These are phyloP conservation scores for Cutaneotrichosporon cavernicola DNA, from an alignment of 1,284 basidiomycete genomes.

Conservation along the genomic window DNA sequence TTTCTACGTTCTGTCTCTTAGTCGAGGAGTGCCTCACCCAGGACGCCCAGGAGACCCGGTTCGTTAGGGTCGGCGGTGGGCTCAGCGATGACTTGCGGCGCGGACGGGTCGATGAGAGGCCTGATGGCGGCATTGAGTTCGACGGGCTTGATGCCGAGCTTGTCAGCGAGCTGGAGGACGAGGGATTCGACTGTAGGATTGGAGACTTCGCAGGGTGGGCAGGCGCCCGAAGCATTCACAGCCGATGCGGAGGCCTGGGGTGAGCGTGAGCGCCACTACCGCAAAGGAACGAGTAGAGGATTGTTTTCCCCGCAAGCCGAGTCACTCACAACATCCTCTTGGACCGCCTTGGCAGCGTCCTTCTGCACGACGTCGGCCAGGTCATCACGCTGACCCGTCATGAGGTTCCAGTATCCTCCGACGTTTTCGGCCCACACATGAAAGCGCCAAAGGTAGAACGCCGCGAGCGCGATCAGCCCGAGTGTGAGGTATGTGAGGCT, in stretches of 20 bases:
- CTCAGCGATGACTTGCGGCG: slow-evolving; percentile 38
- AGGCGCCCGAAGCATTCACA: neutral
- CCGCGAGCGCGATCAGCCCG: slow-evolving; percentile 38
- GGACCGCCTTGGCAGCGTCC: neutral
- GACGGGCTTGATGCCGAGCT: slow-evolving; percentile 50
- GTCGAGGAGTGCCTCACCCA: slow-evolving; percentile 51
- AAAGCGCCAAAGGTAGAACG: slow-evolving; percentile 50
- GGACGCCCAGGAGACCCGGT: slow-evolving; percentile 39
- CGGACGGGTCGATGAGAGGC: slow-evolving; percentile 51
- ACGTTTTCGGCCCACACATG: slow-evolving; percentile 49
- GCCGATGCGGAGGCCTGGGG: neutral
- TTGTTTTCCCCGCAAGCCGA: too few relatives aligned
- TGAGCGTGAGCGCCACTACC: neutral
- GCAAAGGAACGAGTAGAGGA: too few relatives aligned
- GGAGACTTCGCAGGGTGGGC: neutral
- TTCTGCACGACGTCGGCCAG: slow-evolving; percentile 24
- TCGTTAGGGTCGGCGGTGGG: slow-evolving; percentile 27
- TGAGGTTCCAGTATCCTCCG: slow-evolving; percentile 52
- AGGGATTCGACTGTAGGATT: slow-evolving; percentile 43
- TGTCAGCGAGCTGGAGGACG: slow-evolving; percentile 45
- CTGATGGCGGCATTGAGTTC: slow-evolving; percentile 49
- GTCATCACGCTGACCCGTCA: slow-evolving; percentile 41
- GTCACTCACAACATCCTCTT: neutral
- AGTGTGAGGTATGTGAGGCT: slow-evolving; percentile 49
- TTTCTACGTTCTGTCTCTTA: slow-evolving; percentile 22